These are phyloP conservation scores for Stentor coeruleus DNA, from an alignment of 73 alveolate species.

Conservation along the genomic window DNA sequence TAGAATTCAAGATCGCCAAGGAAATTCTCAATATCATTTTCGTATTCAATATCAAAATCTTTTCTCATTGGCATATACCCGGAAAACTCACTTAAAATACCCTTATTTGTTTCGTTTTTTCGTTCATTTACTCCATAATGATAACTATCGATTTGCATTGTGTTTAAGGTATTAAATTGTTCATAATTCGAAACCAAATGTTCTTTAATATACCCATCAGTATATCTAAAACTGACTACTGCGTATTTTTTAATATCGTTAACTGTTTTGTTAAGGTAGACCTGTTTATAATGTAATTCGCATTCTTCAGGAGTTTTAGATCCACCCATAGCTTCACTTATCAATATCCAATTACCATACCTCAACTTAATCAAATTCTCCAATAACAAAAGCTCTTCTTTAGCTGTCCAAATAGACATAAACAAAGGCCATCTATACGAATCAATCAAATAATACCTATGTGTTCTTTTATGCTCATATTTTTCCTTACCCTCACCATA, in stretches of 20 bases:
- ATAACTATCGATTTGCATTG: not conserved
- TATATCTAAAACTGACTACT: not conserved
- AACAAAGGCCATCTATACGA: constrained; percentile 72
- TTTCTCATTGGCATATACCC: constrained; percentile 92
- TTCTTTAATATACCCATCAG: not conserved
- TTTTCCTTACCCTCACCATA: constrained; percentile 10
- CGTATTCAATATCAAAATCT: constrained; percentile 90
- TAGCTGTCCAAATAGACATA: constrained; percentile 72
- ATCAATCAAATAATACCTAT: constrained; percentile 56
- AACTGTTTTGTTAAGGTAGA: not conserved
- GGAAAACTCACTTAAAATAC: constrained; percentile 30
- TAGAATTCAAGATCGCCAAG: constrained; percentile 80
- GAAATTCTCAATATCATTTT: constrained; percentile 76
- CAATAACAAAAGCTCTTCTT: constrained; percentile 73
- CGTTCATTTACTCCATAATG: not conserved
- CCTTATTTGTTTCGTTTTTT: not conserved
- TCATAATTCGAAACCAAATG: not conserved
- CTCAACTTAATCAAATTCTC: constrained; percentile 67
- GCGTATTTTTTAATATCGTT: not conserved
- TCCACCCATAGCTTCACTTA: constrained; percentile 51
- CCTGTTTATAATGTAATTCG: constrained; percentile 67
- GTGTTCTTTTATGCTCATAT: constrained; percentile 43
- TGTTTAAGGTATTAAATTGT: not conserved
- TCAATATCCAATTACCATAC: constrained; percentile 83
- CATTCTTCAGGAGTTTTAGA: constrained; percentile 67